A percentile compares a stretch with the other conserved stretches of the same genome.
Conservation (phyloP, 2,329 filamentous ascomycete species). For the Cordyceps pruinosa region DNA sequence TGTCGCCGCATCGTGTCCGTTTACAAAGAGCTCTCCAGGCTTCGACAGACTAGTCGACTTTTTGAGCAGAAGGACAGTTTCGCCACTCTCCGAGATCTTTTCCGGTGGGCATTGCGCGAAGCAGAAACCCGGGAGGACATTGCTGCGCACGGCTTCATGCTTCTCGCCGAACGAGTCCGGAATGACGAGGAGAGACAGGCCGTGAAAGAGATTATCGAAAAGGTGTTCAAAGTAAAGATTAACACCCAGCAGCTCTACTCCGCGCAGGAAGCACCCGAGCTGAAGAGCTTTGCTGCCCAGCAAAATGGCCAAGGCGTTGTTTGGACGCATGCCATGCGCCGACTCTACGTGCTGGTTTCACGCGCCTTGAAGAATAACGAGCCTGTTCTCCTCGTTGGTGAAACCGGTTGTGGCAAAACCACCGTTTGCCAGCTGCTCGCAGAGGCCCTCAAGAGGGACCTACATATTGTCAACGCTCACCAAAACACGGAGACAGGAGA, state of each 20-base stretch:
- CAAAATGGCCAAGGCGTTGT: slow-evolving; percentile 62
- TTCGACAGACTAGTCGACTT: slow-evolving; percentile 82
- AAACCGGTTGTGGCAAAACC: slow-evolving; percentile 97
- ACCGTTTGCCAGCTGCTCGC: slow-evolving; percentile 91
- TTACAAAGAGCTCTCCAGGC: slow-evolving; percentile 83
- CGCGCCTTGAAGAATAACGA: slow-evolving; percentile 84
- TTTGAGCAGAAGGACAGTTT: slow-evolving; percentile 98
- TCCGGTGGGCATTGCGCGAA: slow-evolving; percentile 83
- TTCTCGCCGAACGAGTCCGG: slow-evolving; percentile 90
- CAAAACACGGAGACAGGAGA: slow-evolving; percentile 98
- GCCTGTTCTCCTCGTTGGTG: slow-evolving; percentile 87
- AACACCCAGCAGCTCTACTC: slow-evolving; percentile 69
- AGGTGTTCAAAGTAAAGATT: slow-evolving; percentile 79
- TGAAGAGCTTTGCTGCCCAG: slow-evolving; percentile 40
- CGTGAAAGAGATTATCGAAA: slow-evolving; percentile 83
- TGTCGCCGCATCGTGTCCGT: slow-evolving; percentile 86
- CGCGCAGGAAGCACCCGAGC: slow-evolving; percentile 47
- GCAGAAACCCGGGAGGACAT: slow-evolving; percentile 84
- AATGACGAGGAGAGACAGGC: slow-evolving; percentile 77
- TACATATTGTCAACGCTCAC: slow-evolving; percentile 93
- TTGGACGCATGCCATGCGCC: slow-evolving; percentile 92
- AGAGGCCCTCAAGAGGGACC: slow-evolving; percentile 64
- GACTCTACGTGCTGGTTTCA: slow-evolving; percentile 83
- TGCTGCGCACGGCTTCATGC: slow-evolving; percentile 89
- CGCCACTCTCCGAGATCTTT: slow-evolving; percentile 90